Evolutionary conservation across 2,329 filamentous ascomycete species (phyloP).

Genomic region (Scedosporium aurantiacum): DNA sequence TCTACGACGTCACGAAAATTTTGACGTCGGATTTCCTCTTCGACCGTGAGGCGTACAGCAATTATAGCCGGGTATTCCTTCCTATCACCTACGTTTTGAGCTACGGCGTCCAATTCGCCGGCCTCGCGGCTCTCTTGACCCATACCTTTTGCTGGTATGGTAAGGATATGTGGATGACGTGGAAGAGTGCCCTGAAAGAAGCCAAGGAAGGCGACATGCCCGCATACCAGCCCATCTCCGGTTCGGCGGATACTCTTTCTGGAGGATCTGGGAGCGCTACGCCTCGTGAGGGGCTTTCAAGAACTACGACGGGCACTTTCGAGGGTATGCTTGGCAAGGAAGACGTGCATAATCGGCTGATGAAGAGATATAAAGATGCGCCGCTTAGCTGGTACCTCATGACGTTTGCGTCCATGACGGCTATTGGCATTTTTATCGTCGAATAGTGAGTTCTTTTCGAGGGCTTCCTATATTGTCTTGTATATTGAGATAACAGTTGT

Average conservation of each 20-base stretch:
- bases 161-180: slow-evolving; percentile 68
- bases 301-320: slow-evolving; percentile 16
- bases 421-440: slow-evolving; percentile 71
- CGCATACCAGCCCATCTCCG: slow-evolving; percentile 40
- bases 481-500: slow-evolving; percentile 2
- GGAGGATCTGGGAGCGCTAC: slow-evolving; percentile 6
- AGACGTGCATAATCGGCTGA: slow-evolving; percentile 75
- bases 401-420: slow-evolving; percentile 65
- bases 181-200: slow-evolving; percentile 58
- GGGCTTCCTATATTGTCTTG: not conserved
- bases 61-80: slow-evolving; percentile 75
- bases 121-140: slow-evolving; percentile 65
- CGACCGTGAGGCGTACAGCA: slow-evolving; percentile 62
- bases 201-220: slow-evolving; percentile 38
- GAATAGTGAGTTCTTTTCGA: slow-evolving; percentile 59
- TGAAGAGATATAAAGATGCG: slow-evolving; percentile 72
- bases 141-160: slow-evolving; percentile 82
- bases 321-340: slow-evolving; percentile 56
- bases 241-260: slow-evolving; percentile 13
- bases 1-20: slow-evolving; percentile 74
- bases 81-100: slow-evolving; percentile 81
- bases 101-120: slow-evolving; percentile 79
- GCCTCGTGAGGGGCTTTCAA: slow-evolving; percentile 1
- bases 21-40: slow-evolving; percentile 69
- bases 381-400: slow-evolving; percentile 71